Base-by-base conservation (phyloP, 352 stramenopile genomes). In the Thalassiosira hispida region DNA sequence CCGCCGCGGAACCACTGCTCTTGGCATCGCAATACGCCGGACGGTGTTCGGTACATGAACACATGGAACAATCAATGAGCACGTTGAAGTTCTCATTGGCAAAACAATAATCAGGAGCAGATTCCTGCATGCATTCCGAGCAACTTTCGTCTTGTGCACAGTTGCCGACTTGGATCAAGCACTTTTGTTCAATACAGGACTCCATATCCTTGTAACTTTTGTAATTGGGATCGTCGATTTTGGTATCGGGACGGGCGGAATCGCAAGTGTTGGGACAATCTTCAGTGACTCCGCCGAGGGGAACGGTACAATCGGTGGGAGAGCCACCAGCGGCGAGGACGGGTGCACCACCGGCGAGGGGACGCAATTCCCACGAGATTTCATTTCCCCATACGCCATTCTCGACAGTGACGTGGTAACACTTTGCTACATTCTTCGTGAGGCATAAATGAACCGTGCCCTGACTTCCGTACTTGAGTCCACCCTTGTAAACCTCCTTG, bases 301-400 rank as follows among this genome's bases (percentile, higher is more conserved):
- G 51, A 62, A 94, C 86, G 0, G 85, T 78, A 35, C 89, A 94
- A 64, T 86, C 70, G 33, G 82, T 77, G 0, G 89, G 89, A 22
- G 83, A 73, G 18, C 89, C 87, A 29, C 83, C 86, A 9, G 62
- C 79, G 8, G 86, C 87, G 60, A 93, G 56, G 53, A 81, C 44
- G 20, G 77, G 73, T 22, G 71, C 46, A 46, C 89, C 87, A 22
- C 83, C 79, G 0, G 47, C 42, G 2, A 86, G 49, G 2, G 83
- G 79, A 33, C 81, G 77, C 12, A 94, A 46, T 73, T 94, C 89
- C 89, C 89, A 94, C 0, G 77, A 90, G 7, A 92, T 84, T 81
- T 94, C 89, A 64, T 93, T 91, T 23, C 89, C 89, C 89, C 89
- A 94, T 11, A 79, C 72, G 16, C 89, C 89, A 65, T 85, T 87